phyloP scores from a whole-genome alignment of 805 yeast genomes.

The Kluyveromyces lactis region DNA sequence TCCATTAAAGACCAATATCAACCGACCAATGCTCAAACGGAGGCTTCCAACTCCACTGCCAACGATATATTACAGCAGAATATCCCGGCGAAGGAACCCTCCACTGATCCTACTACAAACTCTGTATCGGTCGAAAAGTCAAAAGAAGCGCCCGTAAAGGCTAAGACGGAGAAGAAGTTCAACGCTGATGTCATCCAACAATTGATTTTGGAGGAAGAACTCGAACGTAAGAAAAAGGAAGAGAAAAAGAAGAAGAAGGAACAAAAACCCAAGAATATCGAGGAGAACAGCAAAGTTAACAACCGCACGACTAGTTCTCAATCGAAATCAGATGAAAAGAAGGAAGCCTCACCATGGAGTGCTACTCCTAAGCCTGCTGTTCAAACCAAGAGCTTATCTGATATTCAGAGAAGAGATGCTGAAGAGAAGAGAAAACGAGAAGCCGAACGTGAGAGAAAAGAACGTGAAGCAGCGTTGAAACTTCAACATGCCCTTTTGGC shows the following conservation, averaged over 20 bases:
- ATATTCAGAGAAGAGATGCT: conserved; percentile 15
- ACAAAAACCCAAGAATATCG: conserved; percentile 1
- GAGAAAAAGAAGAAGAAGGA: conserved; percentile 6
- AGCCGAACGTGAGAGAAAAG: conserved; percentile 12
- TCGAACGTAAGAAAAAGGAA: conserved; percentile 9
- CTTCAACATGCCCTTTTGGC: conserved; percentile 14
- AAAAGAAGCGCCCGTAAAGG: neutral
- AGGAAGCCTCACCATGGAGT: conserved; percentile 26
- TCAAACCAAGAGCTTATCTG: conserved; percentile 18
- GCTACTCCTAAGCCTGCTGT: conserved; percentile 12
- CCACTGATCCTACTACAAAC: no score
- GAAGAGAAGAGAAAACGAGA: conserved; percentile 13
- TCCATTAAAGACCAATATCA: no score
- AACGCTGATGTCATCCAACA: conserved; percentile 11
- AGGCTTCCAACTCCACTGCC: no score
- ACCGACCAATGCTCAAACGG: no score
- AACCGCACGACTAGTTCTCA: neutral
- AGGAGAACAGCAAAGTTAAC: neutral
- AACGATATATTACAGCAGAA: no score
- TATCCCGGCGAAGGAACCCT: no score
- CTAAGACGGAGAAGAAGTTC: neutral
- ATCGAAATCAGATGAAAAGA: neutral
- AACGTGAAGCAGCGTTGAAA: conserved; percentile 13
- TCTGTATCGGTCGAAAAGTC: neutral
- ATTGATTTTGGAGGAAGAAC: conserved; percentile 7